These are phyloP conservation scores for Astragalus membranaceus DNA, from an alignment of 306 rosid species.

Conservation along the genomic window DNA sequence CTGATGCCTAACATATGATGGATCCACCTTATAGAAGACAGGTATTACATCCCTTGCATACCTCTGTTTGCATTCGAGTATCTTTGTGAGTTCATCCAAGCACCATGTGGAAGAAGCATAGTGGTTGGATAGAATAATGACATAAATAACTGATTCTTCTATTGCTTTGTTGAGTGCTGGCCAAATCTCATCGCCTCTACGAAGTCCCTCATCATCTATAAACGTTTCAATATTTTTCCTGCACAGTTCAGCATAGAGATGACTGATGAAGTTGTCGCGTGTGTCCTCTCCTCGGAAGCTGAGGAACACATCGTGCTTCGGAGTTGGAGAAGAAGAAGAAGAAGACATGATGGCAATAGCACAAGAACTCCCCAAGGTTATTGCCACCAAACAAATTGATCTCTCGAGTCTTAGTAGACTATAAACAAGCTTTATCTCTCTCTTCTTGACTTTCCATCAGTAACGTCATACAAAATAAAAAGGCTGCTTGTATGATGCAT, in stretches of 20 bases:
- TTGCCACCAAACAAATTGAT: no score
- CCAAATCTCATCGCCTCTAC: not conserved
- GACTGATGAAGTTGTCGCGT: not conserved
- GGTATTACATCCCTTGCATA: conserved; percentile 10
- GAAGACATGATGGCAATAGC: not conserved
- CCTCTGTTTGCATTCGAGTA: not conserved
- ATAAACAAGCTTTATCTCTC: no score
- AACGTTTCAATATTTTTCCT: not conserved
- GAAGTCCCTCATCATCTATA: not conserved
- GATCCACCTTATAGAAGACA: conserved; percentile 12
- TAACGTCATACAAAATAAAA: no score
- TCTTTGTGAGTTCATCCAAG: conserved; percentile 10
- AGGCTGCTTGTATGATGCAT: no score
- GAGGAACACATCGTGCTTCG: conserved; percentile 14
- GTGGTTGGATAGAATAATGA: not conserved
- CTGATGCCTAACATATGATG: not conserved
- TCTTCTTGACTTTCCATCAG: no score
- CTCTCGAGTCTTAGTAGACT: no score
- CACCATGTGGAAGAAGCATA: conserved; percentile 25
- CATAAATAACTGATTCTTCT: not conserved
- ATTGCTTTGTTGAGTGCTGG: not conserved
- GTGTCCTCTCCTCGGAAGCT: conserved; percentile 26
- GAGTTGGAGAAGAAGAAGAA: not conserved
- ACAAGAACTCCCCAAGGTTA: not conserved
- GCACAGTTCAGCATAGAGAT: not conserved